Evolutionary conservation across 257 asterid species (phyloP).

Genomic region (Salvia splendens): DNA sequence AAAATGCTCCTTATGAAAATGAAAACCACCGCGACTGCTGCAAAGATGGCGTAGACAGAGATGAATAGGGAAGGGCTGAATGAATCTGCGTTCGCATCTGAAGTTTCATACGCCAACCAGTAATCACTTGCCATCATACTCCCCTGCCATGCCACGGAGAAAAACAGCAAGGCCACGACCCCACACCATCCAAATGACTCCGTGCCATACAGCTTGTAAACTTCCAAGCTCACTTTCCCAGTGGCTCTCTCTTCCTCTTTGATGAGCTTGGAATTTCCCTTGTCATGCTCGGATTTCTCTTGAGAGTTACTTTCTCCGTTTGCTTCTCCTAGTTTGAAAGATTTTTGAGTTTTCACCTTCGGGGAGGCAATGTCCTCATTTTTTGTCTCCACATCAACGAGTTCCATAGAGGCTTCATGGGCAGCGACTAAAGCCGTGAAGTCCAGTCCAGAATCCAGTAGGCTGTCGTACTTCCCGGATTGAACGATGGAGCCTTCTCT

Average conservation of each 20-base stretch:
- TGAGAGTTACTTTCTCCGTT: constrained; percentile 49
- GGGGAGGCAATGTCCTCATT: constrained; percentile 38
- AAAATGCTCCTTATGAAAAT: constrained; percentile 57
- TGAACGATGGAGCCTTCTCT: constrained; percentile 82
- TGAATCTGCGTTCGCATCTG: constrained; percentile 55
- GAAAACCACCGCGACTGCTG: constrained; percentile 46
- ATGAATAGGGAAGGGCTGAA: constrained; percentile 78
- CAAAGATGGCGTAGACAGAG: constrained; percentile 58
- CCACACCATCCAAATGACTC: constrained; percentile 92
- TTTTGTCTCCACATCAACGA: constrained; percentile 76
- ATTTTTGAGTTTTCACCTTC: constrained; percentile 39
- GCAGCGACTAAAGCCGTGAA: constrained; percentile 82
- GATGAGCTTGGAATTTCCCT: constrained; percentile 70
- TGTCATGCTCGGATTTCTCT: constrained; percentile 37
- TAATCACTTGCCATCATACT: constrained; percentile 74
- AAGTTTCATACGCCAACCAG: constrained; percentile 91
- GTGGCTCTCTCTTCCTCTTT: constrained; percentile 89
- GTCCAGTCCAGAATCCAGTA: constrained; percentile 63
- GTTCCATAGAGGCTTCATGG: constrained; percentile 90
- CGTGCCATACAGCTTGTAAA: constrained; percentile 80
- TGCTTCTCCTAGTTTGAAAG: constrained; percentile 51
- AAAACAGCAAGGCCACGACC: constrained; percentile 46
- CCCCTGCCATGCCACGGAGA: constrained; percentile 75
- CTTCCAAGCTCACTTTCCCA: constrained; percentile 70
- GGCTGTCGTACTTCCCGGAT: constrained; percentile 74